phyloP scores from a whole-genome alignment of 768 basidiomycete genomes.

The Amanita muscaria region DNA sequence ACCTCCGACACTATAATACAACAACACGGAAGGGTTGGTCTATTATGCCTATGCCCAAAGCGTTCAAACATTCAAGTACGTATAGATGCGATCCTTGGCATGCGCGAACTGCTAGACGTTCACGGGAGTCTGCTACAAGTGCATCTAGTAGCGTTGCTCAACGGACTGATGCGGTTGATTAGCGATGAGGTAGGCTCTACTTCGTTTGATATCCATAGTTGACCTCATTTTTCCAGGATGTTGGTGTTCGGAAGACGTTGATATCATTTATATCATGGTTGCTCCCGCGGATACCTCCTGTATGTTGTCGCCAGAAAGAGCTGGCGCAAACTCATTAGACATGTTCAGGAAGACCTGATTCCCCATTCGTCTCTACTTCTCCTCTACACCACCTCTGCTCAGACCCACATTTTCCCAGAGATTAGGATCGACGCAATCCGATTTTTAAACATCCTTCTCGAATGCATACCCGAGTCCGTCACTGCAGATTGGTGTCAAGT shows the following conservation, averaged over 20 bases:
- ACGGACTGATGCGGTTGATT: constrained; percentile 60
- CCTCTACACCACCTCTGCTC: constrained; percentile 82
- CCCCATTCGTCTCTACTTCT: constrained; percentile 74
- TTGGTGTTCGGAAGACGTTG: constrained; percentile 65
- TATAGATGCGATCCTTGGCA: constrained; percentile 63
- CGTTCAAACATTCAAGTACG: background rate
- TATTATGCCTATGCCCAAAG: background rate
- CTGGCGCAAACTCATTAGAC: background rate
- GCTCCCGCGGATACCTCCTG: constrained; percentile 51
- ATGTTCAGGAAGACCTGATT: constrained; percentile 48
- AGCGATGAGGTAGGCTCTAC: constrained; percentile 62
- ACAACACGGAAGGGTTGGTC: constrained; percentile 61
- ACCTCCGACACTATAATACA: constrained; percentile 78
- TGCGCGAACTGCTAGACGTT: constrained; percentile 61
- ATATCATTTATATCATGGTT: constrained; percentile 67
- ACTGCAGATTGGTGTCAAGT: constrained; percentile 57
- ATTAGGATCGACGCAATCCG: constrained; percentile 86
- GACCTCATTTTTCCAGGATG: constrained; percentile 45
- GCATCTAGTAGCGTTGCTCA: constrained; percentile 47
- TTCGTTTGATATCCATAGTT: background rate
- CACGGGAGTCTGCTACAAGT: constrained; percentile 47
- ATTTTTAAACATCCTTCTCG: constrained; percentile 67
- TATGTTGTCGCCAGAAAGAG: constrained; percentile 20
- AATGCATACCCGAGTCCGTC: constrained; percentile 57
- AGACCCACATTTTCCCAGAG: constrained; percentile 93